A percentile compares a stretch with the other conserved stretches of the same genome.
phyloP scores from a whole-genome alignment of 1,139 yeast genomes.

The Wickerhamiella infanticola region DNA sequence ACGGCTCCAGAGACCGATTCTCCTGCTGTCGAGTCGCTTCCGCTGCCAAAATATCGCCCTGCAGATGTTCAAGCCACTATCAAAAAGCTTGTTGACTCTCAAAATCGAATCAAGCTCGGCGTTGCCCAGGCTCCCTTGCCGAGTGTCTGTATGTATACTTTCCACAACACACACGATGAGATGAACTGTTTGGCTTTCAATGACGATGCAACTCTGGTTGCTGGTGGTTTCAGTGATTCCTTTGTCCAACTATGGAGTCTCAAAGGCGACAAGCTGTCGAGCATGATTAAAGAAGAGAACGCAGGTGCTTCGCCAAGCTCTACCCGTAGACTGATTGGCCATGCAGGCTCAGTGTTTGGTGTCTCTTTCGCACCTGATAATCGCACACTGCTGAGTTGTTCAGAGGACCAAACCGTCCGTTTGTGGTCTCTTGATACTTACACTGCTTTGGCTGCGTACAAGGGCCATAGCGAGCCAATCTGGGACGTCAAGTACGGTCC shows the following conservation, averaged over 20 bases:
- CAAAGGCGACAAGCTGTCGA: slow-evolving; percentile 70
- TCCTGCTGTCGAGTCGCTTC: slow-evolving; percentile 60
- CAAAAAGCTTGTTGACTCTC: slow-evolving; percentile 62
- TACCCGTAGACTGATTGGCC: slow-evolving; percentile 65
- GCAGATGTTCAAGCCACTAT: slow-evolving; percentile 69
- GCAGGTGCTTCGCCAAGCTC: slow-evolving; percentile 14
- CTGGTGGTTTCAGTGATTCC: slow-evolving; percentile 90
- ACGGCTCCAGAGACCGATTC: slow-evolving; percentile 37
- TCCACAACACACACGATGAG: slow-evolving; percentile 86
- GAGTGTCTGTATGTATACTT: slow-evolving; percentile 94
- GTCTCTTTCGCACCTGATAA: slow-evolving; percentile 84
- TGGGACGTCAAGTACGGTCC: slow-evolving; percentile 97
- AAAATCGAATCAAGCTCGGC: slow-evolving; percentile 48
- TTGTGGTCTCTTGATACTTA: slow-evolving; percentile 91
- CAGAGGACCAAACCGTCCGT: slow-evolving; percentile 85
- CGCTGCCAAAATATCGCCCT: slow-evolving; percentile 72
- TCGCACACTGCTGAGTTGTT: slow-evolving; percentile 60
- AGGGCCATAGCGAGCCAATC: slow-evolving; percentile 90
- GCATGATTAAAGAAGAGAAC: slow-evolving; percentile 47
- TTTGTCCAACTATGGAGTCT: slow-evolving; percentile 83
- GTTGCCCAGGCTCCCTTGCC: slow-evolving; percentile 71
- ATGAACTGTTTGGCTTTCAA: slow-evolving; percentile 74
- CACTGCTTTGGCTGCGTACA: slow-evolving; percentile 79
- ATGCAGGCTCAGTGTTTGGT: slow-evolving; percentile 88
- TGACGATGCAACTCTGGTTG: slow-evolving; percentile 72